Percentiles rank a stretch among this genome's conserved stretches.
Conservation (phyloP, 1,284 basidiomycete species). For the Marasmius fiardii region DNA sequence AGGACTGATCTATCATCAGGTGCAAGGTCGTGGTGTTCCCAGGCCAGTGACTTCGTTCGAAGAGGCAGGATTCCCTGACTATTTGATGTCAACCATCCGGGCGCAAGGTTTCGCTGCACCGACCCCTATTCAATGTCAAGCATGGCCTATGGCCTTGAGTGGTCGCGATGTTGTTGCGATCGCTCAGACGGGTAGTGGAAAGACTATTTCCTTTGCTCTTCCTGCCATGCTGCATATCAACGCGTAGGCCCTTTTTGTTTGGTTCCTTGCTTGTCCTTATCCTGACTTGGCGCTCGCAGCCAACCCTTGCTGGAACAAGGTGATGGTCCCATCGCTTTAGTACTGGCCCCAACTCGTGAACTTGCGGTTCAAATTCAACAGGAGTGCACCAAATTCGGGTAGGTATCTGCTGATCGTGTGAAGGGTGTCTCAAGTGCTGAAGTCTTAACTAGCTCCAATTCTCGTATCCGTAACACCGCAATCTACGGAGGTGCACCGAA, state of each 20-base stretch:
- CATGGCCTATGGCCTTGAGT: conserved; percentile 96
- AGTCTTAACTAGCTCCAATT: conserved; percentile 66
- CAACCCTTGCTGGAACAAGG: conserved; percentile 93
- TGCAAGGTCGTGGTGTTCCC: conserved; percentile 88
- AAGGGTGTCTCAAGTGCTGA: conserved; percentile 13
- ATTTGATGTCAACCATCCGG: conserved; percentile 90
- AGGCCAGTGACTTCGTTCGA: conserved; percentile 91
- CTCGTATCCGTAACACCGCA: conserved; percentile 95
- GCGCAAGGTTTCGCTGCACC: conserved; percentile 90
- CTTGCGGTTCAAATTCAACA: conserved; percentile 98
- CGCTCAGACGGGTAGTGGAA: conserved; percentile 94
- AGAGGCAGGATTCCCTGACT: conserved; percentile 95
- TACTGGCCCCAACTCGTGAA: conserved; percentile 97
- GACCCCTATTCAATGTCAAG: conserved; percentile 96
- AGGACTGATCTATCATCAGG: conserved; percentile 36
- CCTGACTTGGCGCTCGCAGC: conserved; percentile 32
- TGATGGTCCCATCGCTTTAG: conserved; percentile 95
- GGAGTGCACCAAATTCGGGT: conserved; percentile 98
- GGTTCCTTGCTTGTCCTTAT: conserved; percentile 11
- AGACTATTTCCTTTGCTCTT: conserved; percentile 97
- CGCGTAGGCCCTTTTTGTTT: conserved; percentile 56
- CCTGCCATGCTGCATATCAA: conserved; percentile 99
- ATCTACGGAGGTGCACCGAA: conserved; percentile 99
- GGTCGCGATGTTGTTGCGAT: conserved; percentile 96
- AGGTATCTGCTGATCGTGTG: conserved; percentile 23